Base-by-base conservation (phyloP, 495 filamentous ascomycete genomes). In the Xylaria telfairii region DNA sequence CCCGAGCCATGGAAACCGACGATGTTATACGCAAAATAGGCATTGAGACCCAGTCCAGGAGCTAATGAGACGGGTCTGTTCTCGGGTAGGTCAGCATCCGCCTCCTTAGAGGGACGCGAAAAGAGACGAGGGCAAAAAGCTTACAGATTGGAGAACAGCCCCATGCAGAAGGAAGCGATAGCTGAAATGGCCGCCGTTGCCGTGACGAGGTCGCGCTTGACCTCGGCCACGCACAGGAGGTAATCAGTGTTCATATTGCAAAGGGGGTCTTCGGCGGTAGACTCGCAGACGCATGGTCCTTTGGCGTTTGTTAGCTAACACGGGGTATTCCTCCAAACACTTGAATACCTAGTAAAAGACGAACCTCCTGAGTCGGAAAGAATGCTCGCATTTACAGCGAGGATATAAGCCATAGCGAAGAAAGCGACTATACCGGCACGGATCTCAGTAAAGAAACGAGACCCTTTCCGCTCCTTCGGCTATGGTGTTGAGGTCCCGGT, bases 331-430 rank as follows among this genome's bases (percentile, higher is more conserved):
- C 24, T 19, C 2, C 10, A 34, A 37, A 51, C 56, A 32, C 7
- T 26, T 37, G 19, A 26, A 44, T 37, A 17, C 32, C 9, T 66
- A 42, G 41, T n/a, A 21, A 56, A 51, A 51, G 64, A 71, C 74
- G 60, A 63, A 77, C 75, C 83, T 53, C 83, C 83, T 41, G 73
- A 80, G 59, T 85, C 83, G 63, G 90, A 84, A 65, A 89, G 87
- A 77, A 93, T 92, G 73, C 84, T 91, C 62, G 87, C 88, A 81
- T 92, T 94, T 73, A 92, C 90, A 39, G 86, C 85, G 65, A 90
- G 87, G 76, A 92, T 92, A 76, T 91, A 90, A 75, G 92, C 92
- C 92, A 95, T 95, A 72, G 92, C 92, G 81, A 94, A 94, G 84
- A 95, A 94, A 59, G 92, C 92, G 39, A 92, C 92, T 2, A 94